Percentiles rank a stretch among this genome's conserved stretches.
phyloP scores from a whole-genome alignment of 176 grass and related monocot species.

The Carex myosuroides region DNA sequence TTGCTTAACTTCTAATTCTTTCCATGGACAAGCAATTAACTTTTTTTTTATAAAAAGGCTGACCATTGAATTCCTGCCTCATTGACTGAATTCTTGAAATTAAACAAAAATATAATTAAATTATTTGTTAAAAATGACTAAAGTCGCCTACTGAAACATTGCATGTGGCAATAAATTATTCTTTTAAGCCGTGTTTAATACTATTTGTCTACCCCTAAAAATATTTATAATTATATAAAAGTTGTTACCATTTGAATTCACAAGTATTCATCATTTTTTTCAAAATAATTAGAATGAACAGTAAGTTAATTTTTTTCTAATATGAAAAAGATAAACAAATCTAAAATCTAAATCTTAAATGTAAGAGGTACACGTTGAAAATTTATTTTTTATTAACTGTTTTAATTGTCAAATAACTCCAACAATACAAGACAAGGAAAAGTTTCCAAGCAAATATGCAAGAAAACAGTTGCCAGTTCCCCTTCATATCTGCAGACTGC shows the following conservation, averaged over 20 bases:
- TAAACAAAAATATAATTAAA: neutral
- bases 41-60: neutral
- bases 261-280: neutral
- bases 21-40: neutral
- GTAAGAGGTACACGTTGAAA: neutral
- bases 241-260: neutral
- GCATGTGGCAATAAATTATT: neutral
- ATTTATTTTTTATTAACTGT: neutral
- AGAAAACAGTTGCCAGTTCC: neutral
- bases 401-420: neutral
- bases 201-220: neutral
- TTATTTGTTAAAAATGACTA: neutral
- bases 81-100: neutral
- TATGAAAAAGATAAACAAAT: too few relatives aligned
- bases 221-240: neutral
- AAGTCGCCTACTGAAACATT: neutral
- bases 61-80: neutral
- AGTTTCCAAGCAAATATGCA: slow-evolving; percentile 6
- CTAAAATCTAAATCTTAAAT: too few relatives aligned
- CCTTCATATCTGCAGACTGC: neutral
- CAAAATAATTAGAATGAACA: too few relatives aligned
- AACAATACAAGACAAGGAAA: neutral
- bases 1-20: slow-evolving; percentile 8
- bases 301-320: too few relatives aligned
- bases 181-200: neutral